Base-by-base conservation (phyloP, 2,329 filamentous ascomycete species). In the Aspergillus sp. region DNA sequence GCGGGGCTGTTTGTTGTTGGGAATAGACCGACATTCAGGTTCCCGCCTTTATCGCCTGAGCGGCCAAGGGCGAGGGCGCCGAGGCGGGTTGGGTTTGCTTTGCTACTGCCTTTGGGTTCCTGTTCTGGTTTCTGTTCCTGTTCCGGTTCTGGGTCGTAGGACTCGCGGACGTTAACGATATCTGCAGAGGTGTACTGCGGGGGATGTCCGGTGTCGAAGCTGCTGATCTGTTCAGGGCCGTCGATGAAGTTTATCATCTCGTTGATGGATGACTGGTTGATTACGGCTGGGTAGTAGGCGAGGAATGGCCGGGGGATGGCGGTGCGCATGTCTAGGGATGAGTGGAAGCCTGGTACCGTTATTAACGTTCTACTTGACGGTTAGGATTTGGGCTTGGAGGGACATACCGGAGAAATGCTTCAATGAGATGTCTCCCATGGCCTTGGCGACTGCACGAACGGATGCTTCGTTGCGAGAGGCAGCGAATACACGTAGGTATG, bases 401-500 rank as follows among this genome's bases (percentile, higher is more conserved):
- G 27, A 37, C 4, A 19, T 50, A 67, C 68, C 68, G 24, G 70
- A 70, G 47, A 78, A 81, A 62, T 80, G 78, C 56, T 77, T 73
- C 67, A 81, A 75, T 17, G 75, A 73, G 50, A 68, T 69, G 8
- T 73, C 65, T 15, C 61, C 64, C 62, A 73, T 66, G 2, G 71
- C 70, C 15, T 63, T 63, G 19, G 65, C 52, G 1, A 78, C 66
- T 12, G 57, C 61, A 2, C 56, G 56, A 2, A 79, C 64, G 0
- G 66, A 62, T 2, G 64, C 63, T 14, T 61, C 52, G 3, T 68
- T 62, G 9, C 60, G 66, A 5, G 78, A 73, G 61, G 79, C 74
- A 2, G 73, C 70, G 51, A 80, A 79, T n/a, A 80, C 68, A 12
- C 79, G 75, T 49, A 80, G 66, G 59, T 78, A 79, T 2, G 76